Percentiles rank a stretch among this genome's conserved stretches.
Conservation (phyloP, 2,329 filamentous ascomycete genomes). For the Trichoderma sp. region DNA sequence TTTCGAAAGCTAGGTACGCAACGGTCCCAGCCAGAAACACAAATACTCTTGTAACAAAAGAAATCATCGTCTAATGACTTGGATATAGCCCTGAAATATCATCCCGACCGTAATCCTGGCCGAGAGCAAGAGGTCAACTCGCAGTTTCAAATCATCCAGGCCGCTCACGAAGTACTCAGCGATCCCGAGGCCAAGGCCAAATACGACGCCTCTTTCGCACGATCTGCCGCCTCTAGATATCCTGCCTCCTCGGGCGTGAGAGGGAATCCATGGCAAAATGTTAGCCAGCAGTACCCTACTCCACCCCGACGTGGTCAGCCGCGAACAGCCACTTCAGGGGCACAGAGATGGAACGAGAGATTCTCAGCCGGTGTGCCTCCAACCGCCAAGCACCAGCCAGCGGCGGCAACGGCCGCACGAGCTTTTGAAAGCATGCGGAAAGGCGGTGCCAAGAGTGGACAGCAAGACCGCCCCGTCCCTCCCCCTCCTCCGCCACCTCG, state of each 20-base stretch:
- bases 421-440: constrained; percentile 50
- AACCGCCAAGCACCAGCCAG: constrained; percentile 44
- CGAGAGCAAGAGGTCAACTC: constrained; percentile 76
- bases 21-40: neutral
- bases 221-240: constrained; percentile 38
- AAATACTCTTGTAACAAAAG: constrained; percentile 31
- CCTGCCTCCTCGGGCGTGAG: constrained; percentile 56
- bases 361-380: constrained; percentile 47
- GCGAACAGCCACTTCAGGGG: constrained; percentile 41
- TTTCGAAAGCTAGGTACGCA: constrained; percentile 76
- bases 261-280: constrained; percentile 60
- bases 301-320: constrained; percentile 48
- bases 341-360: constrained; percentile 48
- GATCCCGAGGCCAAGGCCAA: constrained; percentile 54
- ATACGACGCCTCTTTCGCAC: constrained; percentile 53
- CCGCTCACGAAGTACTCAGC: constrained; percentile 74
- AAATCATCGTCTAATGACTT: neutral
- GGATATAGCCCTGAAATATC: constrained; percentile 72
- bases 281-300: constrained; percentile 51
- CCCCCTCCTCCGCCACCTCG: constrained; percentile 48
- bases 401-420: constrained; percentile 44
- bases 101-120: constrained; percentile 87
- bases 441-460: constrained; percentile 33
- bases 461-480: constrained; percentile 34
- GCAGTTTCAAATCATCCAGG: constrained; percentile 84